These are phyloP conservation scores for Hypholoma fasciculare DNA, from an alignment of 768 basidiomycete species.

Conservation along the genomic window DNA sequence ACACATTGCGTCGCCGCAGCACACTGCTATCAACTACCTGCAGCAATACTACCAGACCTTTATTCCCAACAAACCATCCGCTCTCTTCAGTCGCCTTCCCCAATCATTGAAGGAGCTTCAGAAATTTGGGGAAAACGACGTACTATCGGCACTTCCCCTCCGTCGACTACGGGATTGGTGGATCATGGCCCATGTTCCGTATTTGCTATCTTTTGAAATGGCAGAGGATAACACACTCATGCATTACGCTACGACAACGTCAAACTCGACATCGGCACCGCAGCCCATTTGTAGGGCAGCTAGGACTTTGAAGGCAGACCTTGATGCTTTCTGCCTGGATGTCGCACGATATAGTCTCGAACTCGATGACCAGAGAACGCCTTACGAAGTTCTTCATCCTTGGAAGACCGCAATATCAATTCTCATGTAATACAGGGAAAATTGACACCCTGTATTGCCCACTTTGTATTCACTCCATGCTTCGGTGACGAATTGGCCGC, in stretches of 20 bases:
- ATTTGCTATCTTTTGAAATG: slow-evolving; percentile 24
- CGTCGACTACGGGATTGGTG: slow-evolving; percentile 23
- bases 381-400: slow-evolving; percentile 21
- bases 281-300: slow-evolving; percentile 15
- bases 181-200: slow-evolving; percentile 28
- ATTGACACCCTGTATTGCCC: too few species aligned
- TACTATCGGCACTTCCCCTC: slow-evolving; percentile 24
- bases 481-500: too few species aligned
- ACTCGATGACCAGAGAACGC: slow-evolving; percentile 28
- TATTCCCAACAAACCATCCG: slow-evolving; percentile 29
- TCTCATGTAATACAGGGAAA: too few species aligned
- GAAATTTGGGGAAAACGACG: slow-evolving; percentile 14
- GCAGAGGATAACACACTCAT: slow-evolving; percentile 21
- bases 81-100: slow-evolving; percentile 24
- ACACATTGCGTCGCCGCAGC: slow-evolving; percentile 30
- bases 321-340: slow-evolving; percentile 12
- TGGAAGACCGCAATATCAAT: too few species aligned
- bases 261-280: slow-evolving; percentile 1
- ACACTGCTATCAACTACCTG: slow-evolving; percentile 33
- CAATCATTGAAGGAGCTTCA: slow-evolving; percentile 18
- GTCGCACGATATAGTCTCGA: slow-evolving; percentile 18
- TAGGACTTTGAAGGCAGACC: slow-evolving; percentile 22
- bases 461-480: too few species aligned
- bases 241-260: slow-evolving; percentile 18
- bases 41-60: slow-evolving; percentile 34